phyloP scores from a whole-genome alignment of 2,329 filamentous ascomycete species.

The Erysiphe pulchra region DNA sequence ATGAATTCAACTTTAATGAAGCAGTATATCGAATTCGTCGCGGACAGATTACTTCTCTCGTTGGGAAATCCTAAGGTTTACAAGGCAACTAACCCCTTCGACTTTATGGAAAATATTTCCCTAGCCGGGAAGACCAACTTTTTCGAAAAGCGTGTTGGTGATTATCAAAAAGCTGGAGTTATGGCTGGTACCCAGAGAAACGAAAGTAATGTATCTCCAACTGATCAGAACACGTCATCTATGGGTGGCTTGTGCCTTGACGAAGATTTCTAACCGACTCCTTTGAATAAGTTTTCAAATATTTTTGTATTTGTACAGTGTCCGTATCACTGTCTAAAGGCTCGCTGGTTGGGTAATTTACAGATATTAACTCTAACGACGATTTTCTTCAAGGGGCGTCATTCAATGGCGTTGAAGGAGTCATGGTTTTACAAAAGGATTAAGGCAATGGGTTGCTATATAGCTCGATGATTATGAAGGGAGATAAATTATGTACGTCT shows the following conservation, averaged over 20 bases:
- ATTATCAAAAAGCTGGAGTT: conserved; percentile 98
- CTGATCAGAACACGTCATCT: conserved; percentile 28
- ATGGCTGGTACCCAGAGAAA: conserved; percentile 71
- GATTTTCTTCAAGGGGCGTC: too few species aligned
- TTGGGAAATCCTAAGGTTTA: conserved; percentile 90
- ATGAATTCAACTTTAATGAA: conserved; percentile 98
- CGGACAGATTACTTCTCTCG: conserved; percentile 75
- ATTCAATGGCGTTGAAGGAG: too few species aligned
- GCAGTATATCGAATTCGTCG: conserved; percentile 99
- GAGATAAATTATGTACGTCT: too few species aligned
- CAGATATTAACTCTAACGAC: too few species aligned
- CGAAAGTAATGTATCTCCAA: conserved; percentile 19
- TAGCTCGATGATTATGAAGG: too few species aligned
- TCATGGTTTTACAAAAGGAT: too few species aligned
- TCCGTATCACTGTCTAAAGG: too few species aligned
- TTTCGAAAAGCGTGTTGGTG: conserved; percentile 98
- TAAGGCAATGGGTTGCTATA: too few species aligned
- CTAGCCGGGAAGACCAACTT: conserved; percentile 99
- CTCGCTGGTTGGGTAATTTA: too few species aligned
- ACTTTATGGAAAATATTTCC: conserved; percentile 99
- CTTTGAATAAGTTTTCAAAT: too few species aligned
- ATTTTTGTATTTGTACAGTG: too few species aligned
- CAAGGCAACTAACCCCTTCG: conserved; percentile 84
- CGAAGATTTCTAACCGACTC: conserved; percentile 56
- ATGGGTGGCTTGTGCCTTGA: conserved; percentile 77